Evolutionary conservation across 441 rosid genomes (phyloP).

Genomic region (Capsella rubella): DNA sequence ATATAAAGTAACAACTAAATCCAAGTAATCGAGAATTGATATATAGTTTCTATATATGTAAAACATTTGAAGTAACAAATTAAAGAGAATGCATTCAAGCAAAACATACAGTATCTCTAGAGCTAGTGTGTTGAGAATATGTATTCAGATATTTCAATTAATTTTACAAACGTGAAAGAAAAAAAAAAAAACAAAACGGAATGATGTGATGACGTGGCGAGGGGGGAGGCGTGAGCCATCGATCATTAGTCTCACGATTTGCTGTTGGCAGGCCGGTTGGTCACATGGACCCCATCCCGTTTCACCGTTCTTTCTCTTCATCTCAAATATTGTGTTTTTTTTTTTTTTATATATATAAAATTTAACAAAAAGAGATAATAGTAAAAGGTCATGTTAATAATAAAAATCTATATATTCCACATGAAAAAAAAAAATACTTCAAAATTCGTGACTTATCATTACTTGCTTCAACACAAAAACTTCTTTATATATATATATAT

Average conservation of each 20-base stretch:
- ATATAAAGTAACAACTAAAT: too few relatives aligned
- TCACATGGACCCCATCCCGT: conserved; percentile 56
- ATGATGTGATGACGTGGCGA: conserved; percentile 70
- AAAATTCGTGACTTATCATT: conserved; percentile 2
- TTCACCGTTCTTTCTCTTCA: conserved; percentile 42
- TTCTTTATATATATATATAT: not conserved
- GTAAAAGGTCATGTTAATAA: not conserved
- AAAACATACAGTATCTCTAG: too few relatives aligned
- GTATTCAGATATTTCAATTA: too few relatives aligned
- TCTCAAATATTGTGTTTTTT: not conserved
- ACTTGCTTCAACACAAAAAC: conserved; percentile 2
- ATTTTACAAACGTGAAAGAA: too few relatives aligned
- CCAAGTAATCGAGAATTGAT: too few relatives aligned
- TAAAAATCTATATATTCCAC: not conserved
- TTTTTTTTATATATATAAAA: not conserved
- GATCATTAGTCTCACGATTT: conserved; percentile 66
- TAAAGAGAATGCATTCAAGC: too few relatives aligned
- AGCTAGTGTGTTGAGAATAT: too few relatives aligned
- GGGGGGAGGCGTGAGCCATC: conserved; percentile 66
- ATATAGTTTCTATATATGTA: too few relatives aligned
- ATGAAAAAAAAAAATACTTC: not conserved
- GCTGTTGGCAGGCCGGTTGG: conserved; percentile 59
- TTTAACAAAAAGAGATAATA: not conserved
- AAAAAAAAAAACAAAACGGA: conserved; percentile 30
- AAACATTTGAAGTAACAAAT: too few relatives aligned